Conservation (phyloP, 1,139 yeast species). For the Hansenula sp. region DNA sequence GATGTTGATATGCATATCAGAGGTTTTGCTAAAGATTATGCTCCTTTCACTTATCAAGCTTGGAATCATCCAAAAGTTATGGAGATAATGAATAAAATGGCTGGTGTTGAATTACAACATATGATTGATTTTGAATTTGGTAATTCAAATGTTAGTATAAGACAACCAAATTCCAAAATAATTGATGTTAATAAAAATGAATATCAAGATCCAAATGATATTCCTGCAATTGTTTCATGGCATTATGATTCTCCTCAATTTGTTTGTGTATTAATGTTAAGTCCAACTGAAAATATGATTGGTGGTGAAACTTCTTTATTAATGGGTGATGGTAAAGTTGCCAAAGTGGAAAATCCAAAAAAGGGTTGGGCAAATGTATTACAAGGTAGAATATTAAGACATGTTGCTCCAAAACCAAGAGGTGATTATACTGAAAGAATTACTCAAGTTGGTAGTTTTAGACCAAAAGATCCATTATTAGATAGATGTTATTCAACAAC, state of each 20-base stretch:
- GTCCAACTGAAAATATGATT: slow-evolving; percentile 50
- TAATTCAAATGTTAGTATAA: slow-evolving; percentile 31
- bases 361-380: slow-evolving; percentile 49
- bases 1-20: slow-evolving; percentile 31
- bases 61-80: slow-evolving; percentile 52
- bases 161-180: too few species aligned
- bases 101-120: slow-evolving; percentile 47
- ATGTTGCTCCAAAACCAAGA: slow-evolving; percentile 51
- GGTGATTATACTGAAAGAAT: slow-evolving; percentile 48
- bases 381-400: slow-evolving; percentile 51
- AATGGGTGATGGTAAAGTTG: slow-evolving; percentile 41
- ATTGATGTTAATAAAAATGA: too few species aligned
- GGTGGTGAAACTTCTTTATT: slow-evolving; percentile 57
- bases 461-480: slow-evolving; percentile 35
- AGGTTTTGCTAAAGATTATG: slow-evolving; percentile 38
- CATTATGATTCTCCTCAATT: slow-evolving; percentile 57
- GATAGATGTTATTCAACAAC: slow-evolving; percentile 39
- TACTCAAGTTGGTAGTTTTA: slow-evolving; percentile 42
- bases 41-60: slow-evolving; percentile 43
- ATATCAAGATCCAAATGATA: slow-evolving; percentile 27
- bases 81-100: slow-evolving; percentile 42
- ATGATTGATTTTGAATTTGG: slow-evolving; percentile 51
- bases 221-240: slow-evolving; percentile 56
- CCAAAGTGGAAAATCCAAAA: slow-evolving; percentile 47
- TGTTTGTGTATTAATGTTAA: slow-evolving; percentile 57